Base-by-base conservation (phyloP, 2,329 filamentous ascomycete genomes). In the Hypoxylon sp. region DNA sequence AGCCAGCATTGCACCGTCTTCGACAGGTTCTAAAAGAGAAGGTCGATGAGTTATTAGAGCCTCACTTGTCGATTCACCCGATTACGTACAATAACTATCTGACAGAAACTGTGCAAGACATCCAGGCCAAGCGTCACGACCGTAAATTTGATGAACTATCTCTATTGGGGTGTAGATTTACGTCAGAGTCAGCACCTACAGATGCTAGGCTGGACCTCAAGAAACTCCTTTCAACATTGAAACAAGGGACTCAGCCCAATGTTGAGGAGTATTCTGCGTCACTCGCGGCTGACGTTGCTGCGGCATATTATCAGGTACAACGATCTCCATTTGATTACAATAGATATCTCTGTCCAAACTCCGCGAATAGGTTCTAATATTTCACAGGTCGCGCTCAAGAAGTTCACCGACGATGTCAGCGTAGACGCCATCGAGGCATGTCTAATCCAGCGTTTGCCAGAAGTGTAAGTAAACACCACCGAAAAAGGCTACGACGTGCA, bases 81-180 rank as follows among this genome's bases (percentile, higher is more conserved):
- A 76, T 76, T 63, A 76, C 74, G 2, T 76, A 75, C 57, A 75
- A 74, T 21, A 69, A 75, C 24, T 73, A 71, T 32, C 67, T 76
- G 2, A 74, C 72, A 1, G 44, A 65, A 3, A 62, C 44, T 1
- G 73, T 76, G 2, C 70, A 75, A 24, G 6, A 71, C 1, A 73
- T 67, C 2, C 74, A 75, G 51, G 65, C 57, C 0, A 6, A 65
- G 21, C 73, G 75, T 7, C 72, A 75, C 27, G 59, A 73, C 42
- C 66, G 68, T 8, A 56, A 67, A 0, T 75, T 73, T 21, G 69
- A 75, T 19, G 17, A n/a, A 1, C 4, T 72, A 1, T 64, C 65
- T 13, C 65, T 13, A 4, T 5, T 0, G 2, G 11, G 2, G 1
- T 69, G 66, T 11, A 37, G 21, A 0, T 42, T 53, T 15, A 71